phyloP scores from a whole-genome alignment of 305 asterid genomes.

The Solanum chacoense region DNA sequence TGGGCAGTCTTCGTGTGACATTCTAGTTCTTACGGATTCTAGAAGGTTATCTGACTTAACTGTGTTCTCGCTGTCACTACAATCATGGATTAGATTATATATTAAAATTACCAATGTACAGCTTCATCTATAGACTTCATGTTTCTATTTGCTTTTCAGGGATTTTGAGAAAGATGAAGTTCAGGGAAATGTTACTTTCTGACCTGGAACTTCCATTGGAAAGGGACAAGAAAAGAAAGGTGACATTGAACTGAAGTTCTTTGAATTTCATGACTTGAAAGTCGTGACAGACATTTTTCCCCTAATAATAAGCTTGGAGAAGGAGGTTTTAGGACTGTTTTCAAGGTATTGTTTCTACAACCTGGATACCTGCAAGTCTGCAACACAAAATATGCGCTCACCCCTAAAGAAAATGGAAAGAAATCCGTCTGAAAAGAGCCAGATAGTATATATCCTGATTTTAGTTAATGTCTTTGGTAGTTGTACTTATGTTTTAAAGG shows the following conservation, averaged over 20 bases:
- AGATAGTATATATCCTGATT: neutral
- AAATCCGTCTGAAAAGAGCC: neutral
- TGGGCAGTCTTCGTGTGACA: neutral
- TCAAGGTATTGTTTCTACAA: slow-evolving; percentile 12
- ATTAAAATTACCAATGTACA: neutral
- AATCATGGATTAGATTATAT: neutral
- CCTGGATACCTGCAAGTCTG: neutral
- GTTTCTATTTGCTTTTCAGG: neutral
- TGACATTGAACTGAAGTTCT: neutral
- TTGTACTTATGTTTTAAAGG: neutral
- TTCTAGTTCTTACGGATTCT: too few relatives aligned
- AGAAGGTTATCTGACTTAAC: too few relatives aligned
- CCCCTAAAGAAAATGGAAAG: neutral
- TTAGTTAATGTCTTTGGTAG: neutral
- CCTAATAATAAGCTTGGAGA: slow-evolving; percentile 19
- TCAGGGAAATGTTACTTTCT: neutral
- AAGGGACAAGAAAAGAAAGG: neutral
- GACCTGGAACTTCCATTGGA: neutral
- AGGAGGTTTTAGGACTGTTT: slow-evolving; percentile 30
- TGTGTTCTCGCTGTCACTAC: neutral
- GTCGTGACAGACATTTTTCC: neutral
- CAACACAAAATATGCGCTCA: neutral
- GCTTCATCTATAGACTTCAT: neutral
- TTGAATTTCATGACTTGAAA: neutral
- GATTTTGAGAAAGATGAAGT: neutral